phyloP scores from a whole-genome alignment of 2,329 filamentous ascomycete genomes.

The Colletotrichum phormii region DNA sequence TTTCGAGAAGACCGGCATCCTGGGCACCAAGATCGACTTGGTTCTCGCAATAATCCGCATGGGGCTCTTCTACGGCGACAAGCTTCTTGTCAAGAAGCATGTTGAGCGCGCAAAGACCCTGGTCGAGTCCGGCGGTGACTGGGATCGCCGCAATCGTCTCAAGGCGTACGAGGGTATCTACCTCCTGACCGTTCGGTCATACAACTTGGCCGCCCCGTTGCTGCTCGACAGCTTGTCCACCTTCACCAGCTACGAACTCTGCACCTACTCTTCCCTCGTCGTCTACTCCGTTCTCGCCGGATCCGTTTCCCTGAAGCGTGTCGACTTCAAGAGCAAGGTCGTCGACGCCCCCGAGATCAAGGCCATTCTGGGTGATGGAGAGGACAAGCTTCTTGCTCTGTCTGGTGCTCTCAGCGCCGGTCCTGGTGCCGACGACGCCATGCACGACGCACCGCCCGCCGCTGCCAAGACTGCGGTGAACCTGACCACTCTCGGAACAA shows the following conservation, averaged over 20 bases:
- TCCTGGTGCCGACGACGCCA: conserved; percentile 82
- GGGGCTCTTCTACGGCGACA: conserved; percentile 96
- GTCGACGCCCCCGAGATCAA: conserved; percentile 99
- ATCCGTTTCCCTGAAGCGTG: conserved; percentile 92
- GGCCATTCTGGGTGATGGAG: conserved; percentile 90
- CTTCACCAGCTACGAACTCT: conserved; percentile 98
- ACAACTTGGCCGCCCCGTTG: conserved; percentile 88
- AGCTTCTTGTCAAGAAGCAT: conserved; percentile 90
- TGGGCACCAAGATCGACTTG: conserved; percentile 97
- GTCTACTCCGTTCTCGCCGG: conserved; percentile 96
- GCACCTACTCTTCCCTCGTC: conserved; percentile 94
- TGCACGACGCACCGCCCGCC: conserved; percentile 66
- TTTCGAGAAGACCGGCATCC: conserved; percentile 95
- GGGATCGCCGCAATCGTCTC: conserved; percentile 96
- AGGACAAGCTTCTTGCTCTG: conserved; percentile 87
- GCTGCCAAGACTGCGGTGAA: conserved; percentile 78
- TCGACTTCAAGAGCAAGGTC: conserved; percentile 99
- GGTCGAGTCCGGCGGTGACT: conserved; percentile 95
- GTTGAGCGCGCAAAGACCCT: conserved; percentile 89
- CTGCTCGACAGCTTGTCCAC: conserved; percentile 97
- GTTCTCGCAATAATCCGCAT: conserved; percentile 96
- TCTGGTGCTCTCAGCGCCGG: conserved; percentile 85
- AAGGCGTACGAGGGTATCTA: conserved; percentile 99
- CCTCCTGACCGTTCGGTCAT: conserved; percentile 90
- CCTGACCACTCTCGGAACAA: conserved; percentile 82